Evolutionary conservation across 352 stramenopile genomes (phyloP).

Genomic region (Globisporangium abappressorium): DNA sequence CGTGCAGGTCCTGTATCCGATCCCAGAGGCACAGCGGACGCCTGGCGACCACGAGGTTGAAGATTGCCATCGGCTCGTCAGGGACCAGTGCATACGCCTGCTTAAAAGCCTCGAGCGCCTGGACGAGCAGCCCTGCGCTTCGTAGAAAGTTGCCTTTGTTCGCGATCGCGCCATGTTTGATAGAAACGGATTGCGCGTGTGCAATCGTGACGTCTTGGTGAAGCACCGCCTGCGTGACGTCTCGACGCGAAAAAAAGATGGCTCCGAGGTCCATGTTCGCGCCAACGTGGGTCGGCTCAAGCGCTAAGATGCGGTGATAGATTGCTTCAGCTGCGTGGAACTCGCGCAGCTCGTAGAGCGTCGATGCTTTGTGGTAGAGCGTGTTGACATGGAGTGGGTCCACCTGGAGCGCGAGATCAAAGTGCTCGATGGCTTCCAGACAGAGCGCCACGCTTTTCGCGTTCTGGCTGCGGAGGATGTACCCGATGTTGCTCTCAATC

Average conservation of each 20-base stretch:
- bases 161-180: slow-evolving; percentile 39
- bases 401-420: slow-evolving; percentile 44
- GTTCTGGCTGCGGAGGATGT: slow-evolving; percentile 32
- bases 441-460: slow-evolving; percentile 34
- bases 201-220: slow-evolving; percentile 46
- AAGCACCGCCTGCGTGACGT: slow-evolving; percentile 35
- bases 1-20: slow-evolving; percentile 42
- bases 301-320: slow-evolving; percentile 33
- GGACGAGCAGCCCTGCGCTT: slow-evolving; percentile 30
- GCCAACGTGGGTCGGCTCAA: slow-evolving; percentile 37
- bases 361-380: slow-evolving; percentile 74
- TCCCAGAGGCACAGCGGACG: slow-evolving; percentile 66
- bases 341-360: slow-evolving; percentile 38
- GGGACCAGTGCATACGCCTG: slow-evolving; percentile 21
- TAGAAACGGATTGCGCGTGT: slow-evolving; percentile 1
- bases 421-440: slow-evolving; percentile 55
- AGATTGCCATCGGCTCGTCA: slow-evolving; percentile 33
- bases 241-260: slow-evolving; percentile 21
- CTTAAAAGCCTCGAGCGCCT: slow-evolving; percentile 44
- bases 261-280: slow-evolving; percentile 39
- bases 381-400: slow-evolving; percentile 36
- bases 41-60: slow-evolving; percentile 46
- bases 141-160: slow-evolving; percentile 80
- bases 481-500: slow-evolving; percentile 79
- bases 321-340: slow-evolving; percentile 36